These are phyloP conservation scores for Solanum ahanhuiri DNA, from an alignment of 257 asterid genomes.

Conservation along the genomic window DNA sequence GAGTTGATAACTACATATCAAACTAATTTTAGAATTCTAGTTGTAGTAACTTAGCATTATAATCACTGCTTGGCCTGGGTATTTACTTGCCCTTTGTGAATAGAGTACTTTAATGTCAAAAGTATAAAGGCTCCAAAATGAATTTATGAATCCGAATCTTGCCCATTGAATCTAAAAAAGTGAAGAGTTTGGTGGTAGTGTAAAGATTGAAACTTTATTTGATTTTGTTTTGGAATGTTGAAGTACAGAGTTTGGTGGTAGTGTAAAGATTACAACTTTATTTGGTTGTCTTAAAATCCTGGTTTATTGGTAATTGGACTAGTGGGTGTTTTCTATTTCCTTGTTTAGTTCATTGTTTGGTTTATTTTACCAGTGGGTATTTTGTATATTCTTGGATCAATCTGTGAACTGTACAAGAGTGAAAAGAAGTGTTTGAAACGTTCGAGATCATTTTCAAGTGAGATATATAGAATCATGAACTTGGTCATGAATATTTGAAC, in stretches of 20 bases:
- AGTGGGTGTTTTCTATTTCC: no score
- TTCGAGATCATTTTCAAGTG: constrained; percentile 29
- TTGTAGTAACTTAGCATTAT: no score
- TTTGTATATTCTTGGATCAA: constrained; percentile 1
- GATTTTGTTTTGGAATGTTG: not conserved
- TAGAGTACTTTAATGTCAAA: no score
- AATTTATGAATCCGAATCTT: not conserved
- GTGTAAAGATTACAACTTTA: not conserved
- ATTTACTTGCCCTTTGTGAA: no score
- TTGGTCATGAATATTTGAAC: no score
- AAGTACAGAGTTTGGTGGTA: not conserved
- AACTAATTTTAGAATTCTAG: no score
- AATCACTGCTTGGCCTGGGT: no score
- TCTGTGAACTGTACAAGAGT: constrained; percentile 25
- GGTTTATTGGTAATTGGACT: no score
- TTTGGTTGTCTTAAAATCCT: not conserved
- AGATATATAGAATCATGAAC: constrained; percentile 4
- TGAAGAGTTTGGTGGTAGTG: not conserved
- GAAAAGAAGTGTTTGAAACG: constrained; percentile 46
- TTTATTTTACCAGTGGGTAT: no score
- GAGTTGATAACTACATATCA: no score
- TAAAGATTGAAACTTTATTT: not conserved
- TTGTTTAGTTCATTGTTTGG: not conserved
- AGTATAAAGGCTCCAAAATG: no score
- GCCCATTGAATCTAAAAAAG: not conserved